A percentile compares a stretch with the other conserved stretches of the same genome.
phyloP scores from a whole-genome alignment of 139 green algal genomes.

The Yamagishiella unicocca region DNA sequence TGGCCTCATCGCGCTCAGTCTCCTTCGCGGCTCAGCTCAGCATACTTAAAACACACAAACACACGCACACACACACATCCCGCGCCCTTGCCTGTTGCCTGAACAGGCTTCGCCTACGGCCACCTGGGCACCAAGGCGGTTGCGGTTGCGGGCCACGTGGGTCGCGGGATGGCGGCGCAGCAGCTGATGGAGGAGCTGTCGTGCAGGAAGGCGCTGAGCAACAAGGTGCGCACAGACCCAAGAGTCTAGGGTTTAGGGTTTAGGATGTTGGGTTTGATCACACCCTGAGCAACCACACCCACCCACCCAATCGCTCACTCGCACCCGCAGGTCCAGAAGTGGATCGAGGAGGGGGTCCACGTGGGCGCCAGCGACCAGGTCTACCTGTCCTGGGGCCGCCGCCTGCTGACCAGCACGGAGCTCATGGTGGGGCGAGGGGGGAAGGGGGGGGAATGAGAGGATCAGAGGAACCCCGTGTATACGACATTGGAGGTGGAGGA shows the following conservation, averaged over 20 bases:
- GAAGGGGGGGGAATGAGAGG: not conserved
- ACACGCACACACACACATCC: too few relatives aligned
- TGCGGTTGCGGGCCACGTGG: constrained; percentile 35
- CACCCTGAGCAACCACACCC: too few relatives aligned
- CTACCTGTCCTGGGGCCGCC: constrained; percentile 60
- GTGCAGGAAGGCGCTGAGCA: constrained; percentile 45
- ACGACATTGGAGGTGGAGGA: too few relatives aligned
- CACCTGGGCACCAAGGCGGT: constrained; percentile 60
- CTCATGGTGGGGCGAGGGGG: not conserved
- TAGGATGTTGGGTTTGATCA: too few relatives aligned
- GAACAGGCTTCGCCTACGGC: constrained; percentile 53
- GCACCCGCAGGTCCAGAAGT: constrained; percentile 44
- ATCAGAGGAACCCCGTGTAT: too few relatives aligned
- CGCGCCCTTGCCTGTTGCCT: not conserved
- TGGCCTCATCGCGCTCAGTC: too few relatives aligned
- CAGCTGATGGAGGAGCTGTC: constrained; percentile 72
- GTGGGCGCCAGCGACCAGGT: constrained; percentile 47
- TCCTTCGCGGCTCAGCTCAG: too few relatives aligned
- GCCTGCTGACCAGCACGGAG: constrained; percentile 52
- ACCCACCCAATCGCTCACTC: not conserved
- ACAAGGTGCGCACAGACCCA: constrained; percentile 52
- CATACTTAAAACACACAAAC: too few relatives aligned
- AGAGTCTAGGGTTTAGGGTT: too few relatives aligned
- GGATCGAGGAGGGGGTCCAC: constrained; percentile 62
- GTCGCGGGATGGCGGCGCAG: constrained; percentile 69